Percentiles rank a stretch among this genome's conserved stretches.
Evolutionary conservation across 495 filamentous ascomycete species (phyloP).

Genomic region (Penicillium daleae): DNA sequence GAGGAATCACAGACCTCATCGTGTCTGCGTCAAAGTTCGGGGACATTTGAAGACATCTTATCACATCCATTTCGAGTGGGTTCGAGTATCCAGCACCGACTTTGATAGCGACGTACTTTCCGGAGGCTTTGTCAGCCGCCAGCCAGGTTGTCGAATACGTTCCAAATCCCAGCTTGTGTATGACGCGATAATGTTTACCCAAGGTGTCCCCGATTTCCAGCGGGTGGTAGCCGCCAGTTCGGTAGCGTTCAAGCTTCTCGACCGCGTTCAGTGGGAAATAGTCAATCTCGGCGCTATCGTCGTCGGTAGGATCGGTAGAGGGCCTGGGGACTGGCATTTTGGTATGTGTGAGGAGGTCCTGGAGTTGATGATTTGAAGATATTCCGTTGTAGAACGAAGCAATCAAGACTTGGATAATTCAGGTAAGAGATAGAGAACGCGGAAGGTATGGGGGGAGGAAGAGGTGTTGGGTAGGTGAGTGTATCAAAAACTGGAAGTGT

Average conservation of each 20-base stretch:
- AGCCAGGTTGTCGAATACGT: conserved; percentile 32
- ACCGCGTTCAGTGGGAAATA: not conserved
- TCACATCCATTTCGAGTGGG: conserved; percentile 18
- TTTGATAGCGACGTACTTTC: conserved; percentile 34
- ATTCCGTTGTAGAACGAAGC: too few relatives aligned
- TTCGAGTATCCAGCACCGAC: conserved; percentile 24
- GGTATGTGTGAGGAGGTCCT: not conserved
- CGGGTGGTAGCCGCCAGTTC: conserved; percentile 44
- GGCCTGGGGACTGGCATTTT: not conserved
- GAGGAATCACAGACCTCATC: conserved; percentile 21
- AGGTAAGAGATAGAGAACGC: not conserved
- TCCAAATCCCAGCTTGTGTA: conserved; percentile 45
- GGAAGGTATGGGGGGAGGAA: not conserved
- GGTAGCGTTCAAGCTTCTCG: conserved; percentile 29
- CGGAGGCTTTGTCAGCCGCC: not conserved
- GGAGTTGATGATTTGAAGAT: not conserved
- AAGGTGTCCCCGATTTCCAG: conserved; percentile 42
- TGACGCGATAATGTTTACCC: conserved; percentile 37
- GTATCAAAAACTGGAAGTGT: too few relatives aligned
- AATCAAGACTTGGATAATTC: not conserved
- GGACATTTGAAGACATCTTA: conserved; percentile 12
- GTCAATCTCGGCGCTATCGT: not conserved
- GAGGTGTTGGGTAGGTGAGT: not conserved
- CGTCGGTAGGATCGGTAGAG: not conserved
- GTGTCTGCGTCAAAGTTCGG: conserved; percentile 13